Evolutionary conservation across 371 early-diverging fungal genomes (phyloP), one percentile per base, ranked within the genome.

Genomic region (Phascolomyces articulosus): DNA sequence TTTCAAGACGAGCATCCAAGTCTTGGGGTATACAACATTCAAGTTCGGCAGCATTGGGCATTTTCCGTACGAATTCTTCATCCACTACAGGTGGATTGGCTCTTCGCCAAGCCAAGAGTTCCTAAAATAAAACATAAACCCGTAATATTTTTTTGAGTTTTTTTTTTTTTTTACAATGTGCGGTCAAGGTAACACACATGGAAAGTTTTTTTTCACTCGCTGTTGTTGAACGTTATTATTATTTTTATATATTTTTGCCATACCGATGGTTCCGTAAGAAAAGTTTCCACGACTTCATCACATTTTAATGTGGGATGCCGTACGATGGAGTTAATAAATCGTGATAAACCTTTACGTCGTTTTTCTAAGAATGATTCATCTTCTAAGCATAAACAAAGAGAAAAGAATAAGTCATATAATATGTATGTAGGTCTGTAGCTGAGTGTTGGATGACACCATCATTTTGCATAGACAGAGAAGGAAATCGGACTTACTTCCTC

Each of bases 291-390:
- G 1, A 87, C 66, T 6, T 85, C 85, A 58, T 94, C 93, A 58
- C 84, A 78, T 27, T 82, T 75, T 48, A 94, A 63, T 0, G 86
- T 79, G 10, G 95, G 95, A 67, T 94, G 95, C 55, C 91, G 86
- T 28, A 85, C 87, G 29, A 94, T 66, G 13, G 89, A 86, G 74
- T 92, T 91, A 61, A 89, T 85, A 63, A 92, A 94, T n/a, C 95
- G 80, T 0, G 84, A 74, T 26, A 94, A 67, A 0, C 92, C 92
- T 31, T 87, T 86, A 16, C 92, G 77, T 40, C 95, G 76, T 58
- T 86, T 83, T 61, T 92, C 92, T 53, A 93, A 64, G 72, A 94
- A 94, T 8, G 80, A 78, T n/a, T 83, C 77, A 64, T 94, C 90
- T 24, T 80, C 88, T 84, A 44, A 44, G 15, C 41, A n/a, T 84